These are phyloP conservation scores for Calocybe gangraenosa DNA, from an alignment of 768 basidiomycete genomes.

Conservation along the genomic window DNA sequence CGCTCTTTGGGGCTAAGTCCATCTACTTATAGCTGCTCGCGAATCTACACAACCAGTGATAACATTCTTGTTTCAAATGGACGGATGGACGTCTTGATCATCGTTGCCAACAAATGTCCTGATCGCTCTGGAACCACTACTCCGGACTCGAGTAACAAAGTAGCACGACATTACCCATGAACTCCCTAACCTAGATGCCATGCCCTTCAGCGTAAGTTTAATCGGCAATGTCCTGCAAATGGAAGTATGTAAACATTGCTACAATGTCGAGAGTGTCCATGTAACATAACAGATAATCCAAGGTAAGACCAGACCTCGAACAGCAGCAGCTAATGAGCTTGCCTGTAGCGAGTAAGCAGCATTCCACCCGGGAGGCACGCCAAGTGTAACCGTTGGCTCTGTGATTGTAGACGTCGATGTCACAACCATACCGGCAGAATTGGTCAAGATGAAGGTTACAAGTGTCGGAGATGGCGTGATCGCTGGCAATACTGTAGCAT, in stretches of 20 bases:
- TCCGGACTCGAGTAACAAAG: no score
- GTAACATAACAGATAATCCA: conserved; percentile 18
- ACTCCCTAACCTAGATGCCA: no score
- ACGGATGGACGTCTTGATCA: no score
- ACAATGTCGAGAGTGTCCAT: conserved; percentile 12
- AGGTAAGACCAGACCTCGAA: conserved; percentile 11
- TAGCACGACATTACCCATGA: no score
- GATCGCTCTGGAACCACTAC: no score
- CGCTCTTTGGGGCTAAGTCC: no score
- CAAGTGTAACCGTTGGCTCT: conserved; percentile 49
- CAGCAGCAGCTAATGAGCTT: conserved; percentile 12
- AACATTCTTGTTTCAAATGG: no score
- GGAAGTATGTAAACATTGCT: conserved; percentile 2
- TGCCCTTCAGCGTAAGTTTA: no score
- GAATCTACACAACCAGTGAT: no score
- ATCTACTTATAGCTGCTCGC: no score
- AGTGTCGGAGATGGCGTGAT: conserved; percentile 48
- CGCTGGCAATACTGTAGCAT: conserved; percentile 53
- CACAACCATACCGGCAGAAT: conserved; percentile 45
- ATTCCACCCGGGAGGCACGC: conserved; percentile 61
- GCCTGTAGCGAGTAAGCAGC: conserved; percentile 15
- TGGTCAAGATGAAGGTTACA: conserved; percentile 54
- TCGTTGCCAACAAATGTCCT: no score
- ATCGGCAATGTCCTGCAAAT: no score
- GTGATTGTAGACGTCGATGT: conserved; percentile 51